These are phyloP conservation scores for Leptomonas pyrrhocoris DNA, from an alignment of 208 protist species.

Conservation along the genomic window DNA sequence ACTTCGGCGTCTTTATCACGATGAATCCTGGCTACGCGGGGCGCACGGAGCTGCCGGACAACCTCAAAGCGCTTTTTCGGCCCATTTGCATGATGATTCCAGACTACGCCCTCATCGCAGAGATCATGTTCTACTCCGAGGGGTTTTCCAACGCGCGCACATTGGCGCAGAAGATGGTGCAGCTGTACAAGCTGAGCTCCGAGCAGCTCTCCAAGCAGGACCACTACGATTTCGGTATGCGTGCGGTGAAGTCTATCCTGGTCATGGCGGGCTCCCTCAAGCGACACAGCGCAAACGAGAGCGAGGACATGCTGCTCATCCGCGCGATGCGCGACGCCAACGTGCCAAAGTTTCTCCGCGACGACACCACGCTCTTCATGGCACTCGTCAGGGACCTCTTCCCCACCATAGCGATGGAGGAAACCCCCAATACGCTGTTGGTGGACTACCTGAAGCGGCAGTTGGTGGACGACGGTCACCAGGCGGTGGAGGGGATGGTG, in stretches of 20 bases:
- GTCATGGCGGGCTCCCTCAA: slow-evolving; percentile 94
- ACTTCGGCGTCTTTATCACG: slow-evolving; percentile 97
- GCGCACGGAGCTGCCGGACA: slow-evolving; percentile 97
- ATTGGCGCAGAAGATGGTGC: slow-evolving; percentile 96
- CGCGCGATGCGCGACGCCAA: slow-evolving; percentile 94
- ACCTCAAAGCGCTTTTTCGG: slow-evolving; percentile 97
- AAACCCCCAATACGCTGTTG: slow-evolving; percentile 83
- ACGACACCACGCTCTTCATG: slow-evolving; percentile 95
- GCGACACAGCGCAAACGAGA: slow-evolving; percentile 85
- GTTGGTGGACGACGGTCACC: slow-evolving; percentile 71
- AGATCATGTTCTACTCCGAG: slow-evolving; percentile 98
- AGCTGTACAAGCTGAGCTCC: slow-evolving; percentile 95
- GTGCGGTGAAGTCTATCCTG: slow-evolving; percentile 96
- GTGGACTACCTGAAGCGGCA: slow-evolving; percentile 71
- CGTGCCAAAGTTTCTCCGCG: slow-evolving; percentile 95
- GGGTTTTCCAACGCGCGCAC: slow-evolving; percentile 95
- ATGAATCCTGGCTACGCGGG: slow-evolving; percentile 99
- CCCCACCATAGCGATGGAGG: slow-evolving; percentile 84
- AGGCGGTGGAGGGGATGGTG: slow-evolving; percentile 86
- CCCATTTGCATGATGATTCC: slow-evolving; percentile 98
- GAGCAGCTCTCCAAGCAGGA: slow-evolving; percentile 97
- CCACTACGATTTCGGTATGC: slow-evolving; percentile 98
- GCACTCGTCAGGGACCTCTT: slow-evolving; percentile 95
- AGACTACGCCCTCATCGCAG: slow-evolving; percentile 96
- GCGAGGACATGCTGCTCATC: slow-evolving; percentile 95